A percentile compares a stretch with the other conserved stretches of the same genome.
These are phyloP conservation scores for Rossbeevera mucosa DNA, from an alignment of 768 basidiomycete species.

Conservation along the genomic window DNA sequence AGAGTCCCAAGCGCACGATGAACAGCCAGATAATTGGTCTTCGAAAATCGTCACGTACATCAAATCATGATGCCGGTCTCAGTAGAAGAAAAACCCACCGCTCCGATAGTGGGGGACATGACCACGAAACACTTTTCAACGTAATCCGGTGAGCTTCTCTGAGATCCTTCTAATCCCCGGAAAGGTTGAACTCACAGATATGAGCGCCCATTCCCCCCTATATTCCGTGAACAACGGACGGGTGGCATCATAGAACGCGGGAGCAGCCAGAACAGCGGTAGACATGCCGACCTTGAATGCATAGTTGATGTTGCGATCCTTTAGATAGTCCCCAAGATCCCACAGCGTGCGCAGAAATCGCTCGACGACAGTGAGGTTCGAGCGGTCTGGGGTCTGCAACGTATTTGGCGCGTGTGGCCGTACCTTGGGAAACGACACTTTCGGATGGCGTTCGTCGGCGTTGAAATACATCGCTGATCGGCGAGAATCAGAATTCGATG, in stretches of 20 bases:
- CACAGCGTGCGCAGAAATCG: conserved; percentile 67
- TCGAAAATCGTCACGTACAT: conserved; percentile 10
- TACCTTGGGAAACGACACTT: conserved; percentile 75
- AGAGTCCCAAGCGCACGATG: conserved; percentile 85
- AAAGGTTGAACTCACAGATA: conserved; percentile 56
- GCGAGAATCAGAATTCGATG: conserved; percentile 5
- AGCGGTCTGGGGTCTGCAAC: conserved; percentile 67
- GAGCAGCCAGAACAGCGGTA: conserved; percentile 74
- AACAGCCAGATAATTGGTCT: conserved; percentile 84
- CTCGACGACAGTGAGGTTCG: conserved; percentile 56
- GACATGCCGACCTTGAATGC: conserved; percentile 86
- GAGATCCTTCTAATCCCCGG: conserved; percentile 11
- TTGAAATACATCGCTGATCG: conserved; percentile 50
- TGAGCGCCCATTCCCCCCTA: conserved; percentile 93
- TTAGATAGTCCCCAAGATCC: conserved; percentile 59
- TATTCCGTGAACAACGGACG: conserved; percentile 76
- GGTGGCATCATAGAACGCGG: conserved; percentile 81
- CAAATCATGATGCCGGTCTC: neutral
- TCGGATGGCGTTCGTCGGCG: conserved; percentile 42
- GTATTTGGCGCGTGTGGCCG: conserved; percentile 82
- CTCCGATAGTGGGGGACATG: conserved; percentile 86
- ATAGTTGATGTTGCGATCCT: conserved; percentile 77
- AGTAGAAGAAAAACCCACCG: conserved; percentile 42
- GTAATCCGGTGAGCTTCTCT: conserved; percentile 4
- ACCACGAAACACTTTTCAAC: conserved; percentile 72